Conservation (phyloP, 2,329 filamentous ascomycete genomes). For the Talaromyces rugulosus region DNA sequence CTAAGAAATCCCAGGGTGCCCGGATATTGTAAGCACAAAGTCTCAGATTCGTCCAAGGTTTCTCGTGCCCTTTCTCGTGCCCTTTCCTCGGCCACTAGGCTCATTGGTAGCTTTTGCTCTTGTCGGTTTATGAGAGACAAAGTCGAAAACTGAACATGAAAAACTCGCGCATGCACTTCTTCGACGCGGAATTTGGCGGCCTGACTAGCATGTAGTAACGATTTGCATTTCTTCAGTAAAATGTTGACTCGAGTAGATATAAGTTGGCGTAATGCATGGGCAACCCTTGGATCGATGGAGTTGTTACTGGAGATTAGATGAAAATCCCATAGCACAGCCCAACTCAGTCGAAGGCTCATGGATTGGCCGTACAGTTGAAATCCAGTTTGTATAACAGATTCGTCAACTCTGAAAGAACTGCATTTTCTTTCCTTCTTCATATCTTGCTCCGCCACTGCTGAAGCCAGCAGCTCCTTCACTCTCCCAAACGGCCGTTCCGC, state of each 20-base stretch:
- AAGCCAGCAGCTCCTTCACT: not conserved
- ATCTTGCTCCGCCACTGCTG: not conserved
- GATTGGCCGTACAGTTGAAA: not conserved
- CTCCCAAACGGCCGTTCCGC: not conserved
- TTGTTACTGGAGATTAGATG: constrained; percentile 4
- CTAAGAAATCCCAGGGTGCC: not conserved
- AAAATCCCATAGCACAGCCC: not conserved
- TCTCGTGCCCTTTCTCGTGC: not conserved
- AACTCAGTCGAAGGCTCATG: not conserved
- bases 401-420: constrained; percentile 7
- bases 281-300: not conserved
- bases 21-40: not conserved
- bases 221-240: not conserved
- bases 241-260: not conserved
- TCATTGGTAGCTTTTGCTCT: not conserved
- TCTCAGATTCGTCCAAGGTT: not conserved
- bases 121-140: not conserved
- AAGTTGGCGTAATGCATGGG: not conserved
- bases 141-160: not conserved
- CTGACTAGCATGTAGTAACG: not conserved
- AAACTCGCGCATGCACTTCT: not conserved
- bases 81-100: not conserved
- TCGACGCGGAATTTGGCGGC: not conserved
- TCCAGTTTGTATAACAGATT: constrained; percentile 1
- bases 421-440: not conserved